Evolutionary conservation across 768 basidiomycete genomes (phyloP).

Genomic region (Termitomyces sp.): DNA sequence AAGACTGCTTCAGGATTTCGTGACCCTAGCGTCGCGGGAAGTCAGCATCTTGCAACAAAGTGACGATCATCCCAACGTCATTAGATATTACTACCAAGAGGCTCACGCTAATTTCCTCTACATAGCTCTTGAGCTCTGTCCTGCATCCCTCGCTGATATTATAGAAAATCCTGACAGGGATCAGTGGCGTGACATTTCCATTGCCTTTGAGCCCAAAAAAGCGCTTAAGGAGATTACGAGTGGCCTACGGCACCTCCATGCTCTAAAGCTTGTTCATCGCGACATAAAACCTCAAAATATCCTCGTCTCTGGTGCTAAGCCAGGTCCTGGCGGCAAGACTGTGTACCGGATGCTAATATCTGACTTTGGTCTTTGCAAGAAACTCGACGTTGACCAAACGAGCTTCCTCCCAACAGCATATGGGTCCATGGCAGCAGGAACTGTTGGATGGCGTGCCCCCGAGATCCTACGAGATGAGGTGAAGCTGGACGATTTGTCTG

Average conservation of each 20-base stretch:
- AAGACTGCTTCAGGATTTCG: slow-evolving; percentile 90
- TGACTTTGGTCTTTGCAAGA: slow-evolving; percentile 96
- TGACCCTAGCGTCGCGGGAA: slow-evolving; percentile 90
- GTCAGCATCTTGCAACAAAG: slow-evolving; percentile 93
- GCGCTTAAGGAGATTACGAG: slow-evolving; percentile 83
- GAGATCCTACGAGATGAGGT: slow-evolving; percentile 95
- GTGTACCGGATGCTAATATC: slow-evolving; percentile 84
- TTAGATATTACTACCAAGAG: slow-evolving; percentile 98
- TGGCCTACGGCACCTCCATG: slow-evolving; percentile 87
- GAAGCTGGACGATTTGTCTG: slow-evolving; percentile 74
- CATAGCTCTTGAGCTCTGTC: slow-evolving; percentile 94
- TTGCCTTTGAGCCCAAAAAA: slow-evolving; percentile 79
- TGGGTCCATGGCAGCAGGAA: slow-evolving; percentile 86
- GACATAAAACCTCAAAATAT: slow-evolving; percentile 99
- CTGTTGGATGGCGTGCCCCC: slow-evolving; percentile 96
- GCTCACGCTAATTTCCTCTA: slow-evolving; percentile 90
- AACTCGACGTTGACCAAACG: slow-evolving; percentile 92
- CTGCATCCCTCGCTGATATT: slow-evolving; percentile 83
- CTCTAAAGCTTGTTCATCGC: slow-evolving; percentile 92
- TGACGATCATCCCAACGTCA: slow-evolving; percentile 98
- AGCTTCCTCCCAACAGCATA: slow-evolving; percentile 92
- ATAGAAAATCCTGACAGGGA: slow-evolving; percentile 70
- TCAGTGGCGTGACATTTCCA: slow-evolving; percentile 69
- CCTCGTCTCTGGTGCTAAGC: slow-evolving; percentile 70
- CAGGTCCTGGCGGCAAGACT: slow-evolving; percentile 29